These are phyloP conservation scores for Fonsecaea nubica DNA, from an alignment of 2,329 filamentous ascomycete genomes.

Conservation along the genomic window DNA sequence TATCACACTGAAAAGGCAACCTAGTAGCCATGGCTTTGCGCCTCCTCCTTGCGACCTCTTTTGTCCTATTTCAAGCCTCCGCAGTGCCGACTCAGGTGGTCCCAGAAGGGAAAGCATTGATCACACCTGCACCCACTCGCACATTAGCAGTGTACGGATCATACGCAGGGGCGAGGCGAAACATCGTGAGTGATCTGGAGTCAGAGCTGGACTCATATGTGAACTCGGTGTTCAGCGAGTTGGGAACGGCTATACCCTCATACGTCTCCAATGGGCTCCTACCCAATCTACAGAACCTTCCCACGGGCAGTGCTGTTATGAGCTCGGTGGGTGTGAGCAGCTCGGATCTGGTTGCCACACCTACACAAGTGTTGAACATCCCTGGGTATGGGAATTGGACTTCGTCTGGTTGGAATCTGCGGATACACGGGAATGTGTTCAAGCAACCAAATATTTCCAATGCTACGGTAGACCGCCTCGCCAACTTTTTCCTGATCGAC, in stretches of 20 bases:
- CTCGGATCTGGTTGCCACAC: constrained; percentile 64
- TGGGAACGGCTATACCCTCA: constrained; percentile 64
- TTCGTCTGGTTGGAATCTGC: constrained; percentile 75
- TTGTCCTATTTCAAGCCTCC: constrained; percentile 13
- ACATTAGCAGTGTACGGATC: constrained; percentile 50
- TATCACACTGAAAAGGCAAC: background rate
- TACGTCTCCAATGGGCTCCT: constrained; percentile 70
- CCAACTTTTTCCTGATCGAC: constrained; percentile 73
- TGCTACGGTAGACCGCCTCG: constrained; percentile 70
- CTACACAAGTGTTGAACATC: constrained; percentile 74
- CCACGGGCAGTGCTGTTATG: constrained; percentile 66
- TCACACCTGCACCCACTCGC: constrained; percentile 55
- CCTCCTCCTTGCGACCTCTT: constrained; percentile 6
- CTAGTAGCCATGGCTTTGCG: constrained; percentile 3
- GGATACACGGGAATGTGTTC: constrained; percentile 81
- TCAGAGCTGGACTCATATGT: constrained; percentile 44
- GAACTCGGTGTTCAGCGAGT: constrained; percentile 51
- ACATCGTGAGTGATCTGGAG: constrained; percentile 60
- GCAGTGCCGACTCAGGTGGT: constrained; percentile 28
- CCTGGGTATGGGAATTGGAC: constrained; percentile 80
- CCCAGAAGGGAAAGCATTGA: constrained; percentile 41
- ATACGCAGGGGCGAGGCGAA: constrained; percentile 54
- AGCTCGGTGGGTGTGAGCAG: constrained; percentile 67
- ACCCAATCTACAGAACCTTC: constrained; percentile 71
- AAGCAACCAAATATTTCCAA: constrained; percentile 74